Conservation (phyloP, 1,139 yeast genomes). For the Blastobotrys niveus region DNA sequence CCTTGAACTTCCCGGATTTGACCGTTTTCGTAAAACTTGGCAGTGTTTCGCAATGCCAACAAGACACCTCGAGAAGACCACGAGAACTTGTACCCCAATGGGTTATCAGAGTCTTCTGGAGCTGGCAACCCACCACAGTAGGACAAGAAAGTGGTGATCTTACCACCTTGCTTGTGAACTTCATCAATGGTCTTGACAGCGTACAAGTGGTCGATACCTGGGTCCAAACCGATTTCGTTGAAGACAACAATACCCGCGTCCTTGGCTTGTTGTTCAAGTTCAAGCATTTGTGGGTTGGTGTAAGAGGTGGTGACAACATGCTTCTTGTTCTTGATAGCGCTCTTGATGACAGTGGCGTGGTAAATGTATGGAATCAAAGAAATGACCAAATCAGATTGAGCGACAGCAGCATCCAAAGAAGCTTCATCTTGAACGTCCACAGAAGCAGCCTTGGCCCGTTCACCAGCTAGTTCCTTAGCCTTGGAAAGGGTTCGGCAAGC, state of each 20-base stretch:
- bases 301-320: slow-evolving; percentile 95
- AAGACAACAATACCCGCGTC: slow-evolving; percentile 46
- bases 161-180: slow-evolving; percentile 86
- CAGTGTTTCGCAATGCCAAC: slow-evolving; percentile 89
- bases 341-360: slow-evolving; percentile 88
- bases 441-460: slow-evolving; percentile 72
- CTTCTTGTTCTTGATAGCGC: slow-evolving; percentile 87
- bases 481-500: slow-evolving; percentile 84
- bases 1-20: slow-evolving; percentile 71
- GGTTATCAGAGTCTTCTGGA: slow-evolving; percentile 95
- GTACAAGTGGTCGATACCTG: slow-evolving; percentile 96
- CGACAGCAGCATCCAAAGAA: slow-evolving; percentile 71
- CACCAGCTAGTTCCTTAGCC: slow-evolving; percentile 83
- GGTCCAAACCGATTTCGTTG: slow-evolving; percentile 65
- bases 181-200: slow-evolving; percentile 98
- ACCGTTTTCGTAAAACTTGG: slow-evolving; percentile 85
- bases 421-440: slow-evolving; percentile 78
- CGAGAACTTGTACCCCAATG: slow-evolving; percentile 96
- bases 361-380: slow-evolving; percentile 93
- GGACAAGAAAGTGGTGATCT: slow-evolving; percentile 86
- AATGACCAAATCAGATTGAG: slow-evolving; percentile 76
- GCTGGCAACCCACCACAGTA: slow-evolving; percentile 99
- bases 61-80: slow-evolving; percentile 99
- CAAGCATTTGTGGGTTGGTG: slow-evolving; percentile 77
- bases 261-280: slow-evolving; percentile 41